Base-by-base conservation (phyloP, 225 moss, liverwort and hornwort species). In the Marchantia paleacea region DNA sequence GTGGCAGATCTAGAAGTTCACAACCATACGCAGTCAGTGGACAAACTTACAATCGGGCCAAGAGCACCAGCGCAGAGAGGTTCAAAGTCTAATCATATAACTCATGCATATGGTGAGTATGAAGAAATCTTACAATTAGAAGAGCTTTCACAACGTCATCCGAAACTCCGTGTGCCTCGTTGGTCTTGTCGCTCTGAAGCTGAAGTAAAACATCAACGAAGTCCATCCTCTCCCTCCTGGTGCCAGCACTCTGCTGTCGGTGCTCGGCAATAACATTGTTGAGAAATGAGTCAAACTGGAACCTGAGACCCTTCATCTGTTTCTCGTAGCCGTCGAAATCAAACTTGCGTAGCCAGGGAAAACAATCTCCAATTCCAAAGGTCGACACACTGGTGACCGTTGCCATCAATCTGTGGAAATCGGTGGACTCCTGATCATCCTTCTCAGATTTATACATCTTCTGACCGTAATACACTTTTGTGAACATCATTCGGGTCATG, bases 181-280 rank as follows among this genome's bases (percentile, higher is more conserved):
- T 65, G 8, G 7, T 65, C 11, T 81, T 57, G 29, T 73, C 63
- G 29, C 19, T 49, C 18, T 12, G 57, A 11, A 75, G 75, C 7
- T 54, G 57, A 13, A 81, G 75, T n/a, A 81, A 47, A 16, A 81
- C 61, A 52, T 81, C 81, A 26, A 75, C 47, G 25, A 65, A 64
- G 64, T 81, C 81, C 49, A 39, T 15, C 4, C 13, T 70, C 19
- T 70, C 61, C n/a, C 4, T 20, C 8, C 31, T 15, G 19, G 48
- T 78, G 48, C 1, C 39, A 30, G 7, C 15, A 63, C 12, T 9
- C 22, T 31, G 49, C 55, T 19, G 6, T 51, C 39, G 48, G 30
- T 78, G 64, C 16, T 78, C 64, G 19, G 64, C 63, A 0, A 78
- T 16, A 2, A 63, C 22, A 0, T 24, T 25, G 12, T 65, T 16